These are phyloP conservation scores for Aristolochia contorta DNA, from an alignment of 164 flowering plant genomes.

Conservation along the genomic window DNA sequence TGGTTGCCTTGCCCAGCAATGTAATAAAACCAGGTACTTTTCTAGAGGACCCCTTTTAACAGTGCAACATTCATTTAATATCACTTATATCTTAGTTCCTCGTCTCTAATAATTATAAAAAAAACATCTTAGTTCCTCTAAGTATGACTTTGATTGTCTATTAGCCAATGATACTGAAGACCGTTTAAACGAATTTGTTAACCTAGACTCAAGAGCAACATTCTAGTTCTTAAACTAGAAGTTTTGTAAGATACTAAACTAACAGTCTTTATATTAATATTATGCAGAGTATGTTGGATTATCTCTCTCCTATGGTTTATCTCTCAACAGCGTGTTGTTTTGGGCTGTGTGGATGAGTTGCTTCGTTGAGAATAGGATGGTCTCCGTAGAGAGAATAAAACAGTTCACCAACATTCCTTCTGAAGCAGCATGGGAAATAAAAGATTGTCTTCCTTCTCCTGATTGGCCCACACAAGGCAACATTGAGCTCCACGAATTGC, in stretches of 20 bases:
- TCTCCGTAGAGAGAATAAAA: conserved; percentile 86
- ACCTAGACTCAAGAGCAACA: not conserved
- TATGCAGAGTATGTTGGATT: conserved; percentile 68
- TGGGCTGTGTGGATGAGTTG: conserved; percentile 66
- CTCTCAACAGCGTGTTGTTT: conserved; percentile 61
- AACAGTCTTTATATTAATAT: not conserved
- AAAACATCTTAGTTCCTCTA: too few species aligned
- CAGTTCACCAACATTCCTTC: conserved; percentile 72
- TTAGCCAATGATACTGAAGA: not conserved
- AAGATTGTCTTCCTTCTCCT: conserved; percentile 49
- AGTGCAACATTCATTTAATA: too few species aligned
- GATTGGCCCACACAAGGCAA: conserved; percentile 81
- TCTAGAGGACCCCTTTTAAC: not conserved
- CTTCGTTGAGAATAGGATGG: conserved; percentile 78
- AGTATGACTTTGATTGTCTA: not conserved
- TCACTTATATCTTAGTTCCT: too few species aligned
- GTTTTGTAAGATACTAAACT: not conserved
- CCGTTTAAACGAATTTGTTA: not conserved
- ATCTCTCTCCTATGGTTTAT: conserved; percentile 82
- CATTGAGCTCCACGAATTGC: conserved; percentile 57
- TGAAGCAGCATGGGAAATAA: conserved; percentile 70
- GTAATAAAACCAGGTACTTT: conserved; percentile 64
- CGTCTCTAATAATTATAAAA: too few species aligned
- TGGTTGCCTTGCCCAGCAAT: conserved; percentile 75
- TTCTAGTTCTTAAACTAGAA: not conserved